Percentiles rank a stretch among this genome's conserved stretches.
phyloP scores from a whole-genome alignment of 805 yeast species.

The Starmerella apis region DNA sequence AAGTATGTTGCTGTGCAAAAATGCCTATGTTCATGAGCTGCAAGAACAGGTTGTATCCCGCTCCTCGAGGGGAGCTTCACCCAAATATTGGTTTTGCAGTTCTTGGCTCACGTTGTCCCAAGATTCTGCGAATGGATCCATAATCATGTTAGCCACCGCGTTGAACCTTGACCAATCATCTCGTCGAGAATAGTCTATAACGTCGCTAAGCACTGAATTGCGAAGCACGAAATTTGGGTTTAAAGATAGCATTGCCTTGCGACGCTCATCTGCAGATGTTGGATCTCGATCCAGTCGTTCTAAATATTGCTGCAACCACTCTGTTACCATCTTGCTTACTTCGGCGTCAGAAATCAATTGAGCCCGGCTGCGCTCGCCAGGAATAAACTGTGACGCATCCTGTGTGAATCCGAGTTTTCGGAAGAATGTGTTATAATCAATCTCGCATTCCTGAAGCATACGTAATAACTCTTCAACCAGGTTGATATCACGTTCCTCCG shows the following conservation, averaged over 20 bases:
- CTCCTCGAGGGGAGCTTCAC: slow-evolving; percentile 42
- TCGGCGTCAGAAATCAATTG: slow-evolving; percentile 29
- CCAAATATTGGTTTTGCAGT: slow-evolving; percentile 46
- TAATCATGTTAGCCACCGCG: slow-evolving; percentile 59
- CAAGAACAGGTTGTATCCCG: slow-evolving; percentile 71
- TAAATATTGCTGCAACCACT: slow-evolving; percentile 47
- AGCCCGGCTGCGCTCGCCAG: slow-evolving; percentile 31
- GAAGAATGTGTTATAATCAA: slow-evolving; percentile 78
- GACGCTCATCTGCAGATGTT: slow-evolving; percentile 36
- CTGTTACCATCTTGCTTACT: slow-evolving; percentile 37
- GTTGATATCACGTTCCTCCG: slow-evolving; percentile 30
- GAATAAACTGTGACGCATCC: slow-evolving; percentile 29
- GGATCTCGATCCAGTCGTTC: slow-evolving; percentile 36
- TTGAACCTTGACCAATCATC: slow-evolving; percentile 44
- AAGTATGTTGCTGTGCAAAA: not conserved
- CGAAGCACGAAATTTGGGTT: slow-evolving; percentile 81
- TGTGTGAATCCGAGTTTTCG: slow-evolving; percentile 35
- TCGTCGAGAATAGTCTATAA: slow-evolving; percentile 47
- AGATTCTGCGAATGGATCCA: slow-evolving; percentile 56
- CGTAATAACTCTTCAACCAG: slow-evolving; percentile 53
- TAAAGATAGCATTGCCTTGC: slow-evolving; percentile 34
- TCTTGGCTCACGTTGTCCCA: slow-evolving; percentile 45
- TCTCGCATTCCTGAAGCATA: slow-evolving; percentile 47
- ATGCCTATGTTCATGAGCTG: slow-evolving; percentile 27
- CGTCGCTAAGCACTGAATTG: slow-evolving; percentile 79